Conservation (phyloP, 768 basidiomycete genomes). For the Agaricus subrufescens region DNA sequence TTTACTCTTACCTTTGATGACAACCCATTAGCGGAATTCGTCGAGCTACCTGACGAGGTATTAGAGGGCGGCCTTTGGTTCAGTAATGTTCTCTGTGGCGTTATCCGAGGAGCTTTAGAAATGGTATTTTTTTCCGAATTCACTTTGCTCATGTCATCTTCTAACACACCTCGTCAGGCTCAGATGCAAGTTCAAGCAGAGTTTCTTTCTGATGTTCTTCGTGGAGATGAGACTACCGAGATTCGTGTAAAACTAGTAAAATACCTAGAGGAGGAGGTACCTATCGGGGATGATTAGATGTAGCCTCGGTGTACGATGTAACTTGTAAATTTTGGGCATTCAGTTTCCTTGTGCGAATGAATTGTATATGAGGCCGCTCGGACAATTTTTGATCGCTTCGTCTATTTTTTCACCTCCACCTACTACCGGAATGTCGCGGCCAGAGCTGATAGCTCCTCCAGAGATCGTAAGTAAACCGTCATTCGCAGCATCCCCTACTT, state of each 20-base stretch:
- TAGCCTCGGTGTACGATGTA: slow-evolving; percentile 1
- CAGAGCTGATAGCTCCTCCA: slow-evolving; percentile 84
- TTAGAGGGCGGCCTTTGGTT: slow-evolving; percentile 94
- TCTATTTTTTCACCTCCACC: slow-evolving; percentile 8
- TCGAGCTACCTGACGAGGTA: slow-evolving; percentile 91
- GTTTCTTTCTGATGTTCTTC: slow-evolving; percentile 85
- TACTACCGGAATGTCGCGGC: slow-evolving; percentile 62
- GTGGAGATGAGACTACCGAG: slow-evolving; percentile 93
- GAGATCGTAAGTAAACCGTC: slow-evolving; percentile 64
- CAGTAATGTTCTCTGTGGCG: slow-evolving; percentile 94
- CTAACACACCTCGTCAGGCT: slow-evolving; percentile 49
- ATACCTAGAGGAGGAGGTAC: slow-evolving; percentile 94
- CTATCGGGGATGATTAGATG: slow-evolving; percentile 81
- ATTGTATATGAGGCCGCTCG: neutral
- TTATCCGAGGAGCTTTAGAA: slow-evolving; percentile 87
- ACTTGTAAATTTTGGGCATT: neutral
- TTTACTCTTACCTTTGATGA: slow-evolving; percentile 91
- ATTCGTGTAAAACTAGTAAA: slow-evolving; percentile 87
- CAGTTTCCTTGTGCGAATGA: neutral
- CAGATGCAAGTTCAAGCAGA: slow-evolving; percentile 92
- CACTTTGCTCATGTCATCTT: neutral
- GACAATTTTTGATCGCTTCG: slow-evolving; percentile 19
- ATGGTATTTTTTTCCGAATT: slow-evolving; percentile 60
- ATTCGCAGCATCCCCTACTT: neutral
- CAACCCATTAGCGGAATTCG: slow-evolving; percentile 95